phyloP scores from a whole-genome alignment of 139 green algal genomes.

The Chlorella sp. region DNA sequence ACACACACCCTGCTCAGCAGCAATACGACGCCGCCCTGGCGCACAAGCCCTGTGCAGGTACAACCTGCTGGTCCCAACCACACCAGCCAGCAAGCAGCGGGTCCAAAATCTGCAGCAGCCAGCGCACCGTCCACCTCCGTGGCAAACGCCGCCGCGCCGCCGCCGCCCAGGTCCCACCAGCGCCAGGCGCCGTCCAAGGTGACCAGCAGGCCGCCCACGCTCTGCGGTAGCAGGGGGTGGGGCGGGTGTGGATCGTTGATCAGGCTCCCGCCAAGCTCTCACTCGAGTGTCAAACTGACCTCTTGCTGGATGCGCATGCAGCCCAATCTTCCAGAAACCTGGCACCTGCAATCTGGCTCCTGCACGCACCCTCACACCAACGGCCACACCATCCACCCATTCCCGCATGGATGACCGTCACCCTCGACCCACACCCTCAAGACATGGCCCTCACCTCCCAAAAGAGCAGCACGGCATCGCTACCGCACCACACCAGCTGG shows the following conservation, averaged over 20 bases:
- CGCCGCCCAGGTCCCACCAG: slow-evolving; percentile 29
- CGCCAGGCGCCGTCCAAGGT: slow-evolving; percentile 17
- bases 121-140: slow-evolving; percentile 68
- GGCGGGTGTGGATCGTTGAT: too few relatives aligned
- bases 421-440: too few relatives aligned
- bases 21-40: too few relatives aligned
- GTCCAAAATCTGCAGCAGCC: background rate
- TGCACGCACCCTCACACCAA: too few relatives aligned
- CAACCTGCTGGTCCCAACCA: too few relatives aligned
- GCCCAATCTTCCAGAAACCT: background rate
- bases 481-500: slow-evolving; percentile 85
- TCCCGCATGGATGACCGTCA: too few relatives aligned
- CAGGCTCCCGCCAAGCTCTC: background rate
- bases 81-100: background rate
- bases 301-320: background rate
- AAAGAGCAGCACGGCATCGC: slow-evolving; percentile 77
- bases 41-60: too few relatives aligned
- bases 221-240: background rate
- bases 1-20: too few relatives aligned
- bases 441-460: slow-evolving; percentile 64
- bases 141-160: background rate
- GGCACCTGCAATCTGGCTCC: too few relatives aligned
- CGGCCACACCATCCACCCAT: too few relatives aligned
- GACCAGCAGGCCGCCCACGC: slow-evolving; percentile 51
- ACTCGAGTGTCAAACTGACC: background rate